phyloP scores from a whole-genome alignment of 2,329 filamentous ascomycete genomes.

The Epichloe glyceriae region DNA sequence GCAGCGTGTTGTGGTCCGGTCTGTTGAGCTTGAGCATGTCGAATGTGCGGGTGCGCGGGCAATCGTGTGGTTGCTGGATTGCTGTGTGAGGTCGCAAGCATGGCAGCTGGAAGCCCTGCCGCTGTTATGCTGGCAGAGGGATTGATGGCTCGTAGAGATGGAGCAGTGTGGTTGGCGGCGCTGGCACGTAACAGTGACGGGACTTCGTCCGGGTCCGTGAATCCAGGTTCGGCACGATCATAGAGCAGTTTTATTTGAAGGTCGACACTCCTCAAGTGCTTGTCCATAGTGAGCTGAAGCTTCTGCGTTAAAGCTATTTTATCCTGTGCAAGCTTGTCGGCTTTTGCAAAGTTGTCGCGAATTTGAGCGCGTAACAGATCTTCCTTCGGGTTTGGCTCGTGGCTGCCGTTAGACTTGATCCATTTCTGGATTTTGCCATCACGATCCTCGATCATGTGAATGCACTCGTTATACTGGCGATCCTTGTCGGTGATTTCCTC shows the following conservation, averaged over 20 bases:
- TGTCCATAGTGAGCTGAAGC: constrained; percentile 44
- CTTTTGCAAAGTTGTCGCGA: constrained; percentile 52
- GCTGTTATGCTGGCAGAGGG: constrained; percentile 24
- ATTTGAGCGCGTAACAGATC: constrained; percentile 53
- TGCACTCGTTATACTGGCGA: constrained; percentile 53
- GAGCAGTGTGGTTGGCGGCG: constrained; percentile 35
- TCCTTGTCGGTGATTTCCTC: constrained; percentile 78
- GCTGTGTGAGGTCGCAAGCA: constrained; percentile 19
- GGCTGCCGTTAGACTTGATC: constrained; percentile 64
- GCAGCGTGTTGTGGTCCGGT: constrained; percentile 25
- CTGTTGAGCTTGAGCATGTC: constrained; percentile 36
- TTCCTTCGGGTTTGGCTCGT: constrained; percentile 64
- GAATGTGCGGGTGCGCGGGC: constrained; percentile 32
- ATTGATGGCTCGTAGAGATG: constrained; percentile 29
- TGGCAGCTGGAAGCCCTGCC: constrained; percentile 14
- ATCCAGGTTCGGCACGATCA: constrained; percentile 48
- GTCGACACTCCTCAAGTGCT: constrained; percentile 51
- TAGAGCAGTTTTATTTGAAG: constrained; percentile 47
- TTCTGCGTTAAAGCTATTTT: constrained; percentile 61
- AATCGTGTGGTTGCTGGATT: constrained; percentile 29
- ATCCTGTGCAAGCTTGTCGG: constrained; percentile 59
- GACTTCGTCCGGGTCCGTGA: constrained; percentile 48
- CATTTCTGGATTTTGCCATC: constrained; percentile 69
- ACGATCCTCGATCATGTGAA: constrained; percentile 55
- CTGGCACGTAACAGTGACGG: constrained; percentile 49